A percentile compares a stretch with the other conserved stretches of the same genome.
These are phyloP conservation scores for Phlebiopsis gigantea DNA, from an alignment of 768 basidiomycete species.

Conservation along the genomic window DNA sequence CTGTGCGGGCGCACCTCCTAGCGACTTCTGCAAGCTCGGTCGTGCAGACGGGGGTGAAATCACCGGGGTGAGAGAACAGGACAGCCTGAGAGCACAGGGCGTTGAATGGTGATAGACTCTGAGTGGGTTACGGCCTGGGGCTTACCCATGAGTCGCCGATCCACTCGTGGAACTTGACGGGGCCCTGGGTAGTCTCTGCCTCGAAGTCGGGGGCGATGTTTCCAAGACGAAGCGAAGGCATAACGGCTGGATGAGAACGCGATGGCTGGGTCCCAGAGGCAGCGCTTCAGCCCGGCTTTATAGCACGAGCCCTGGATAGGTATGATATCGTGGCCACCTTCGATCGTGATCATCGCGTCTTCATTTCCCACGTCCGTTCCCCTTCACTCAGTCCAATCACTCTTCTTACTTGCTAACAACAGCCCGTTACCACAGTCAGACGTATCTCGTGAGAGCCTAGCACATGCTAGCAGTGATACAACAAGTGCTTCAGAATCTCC, in stretches of 20 bases:
- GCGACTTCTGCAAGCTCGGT: slow-evolving; percentile 98
- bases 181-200: slow-evolving; percentile 82
- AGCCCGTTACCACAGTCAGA: neutral
- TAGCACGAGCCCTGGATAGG: slow-evolving; percentile 6
- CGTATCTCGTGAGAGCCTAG: neutral
- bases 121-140: neutral
- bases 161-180: slow-evolving; percentile 92
- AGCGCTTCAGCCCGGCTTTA: slow-evolving; percentile 9
- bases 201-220: slow-evolving; percentile 87
- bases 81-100: slow-evolving; percentile 47
- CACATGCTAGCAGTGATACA: slow-evolving; percentile 3
- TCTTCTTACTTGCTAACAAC: neutral
- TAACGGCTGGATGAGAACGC: slow-evolving; percentile 3
- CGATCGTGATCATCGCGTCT: slow-evolving; percentile 44
- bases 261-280: neutral
- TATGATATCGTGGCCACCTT: slow-evolving; percentile 4
- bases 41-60: slow-evolving; percentile 92
- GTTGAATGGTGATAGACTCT: neutral
- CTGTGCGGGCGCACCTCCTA: slow-evolving; percentile 36
- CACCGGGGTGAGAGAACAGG: slow-evolving; percentile 93
- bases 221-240: slow-evolving; percentile 70
- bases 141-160: slow-evolving; percentile 84
- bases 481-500: slow-evolving; percentile 7
- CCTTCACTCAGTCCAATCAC: neutral
- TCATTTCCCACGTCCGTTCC: slow-evolving; percentile 50